A percentile compares a stretch with the other conserved stretches of the same genome.
These are phyloP conservation scores for Gonapodya sp. DNA, from an alignment of 192 early-diverging fungal species.

Conservation along the genomic window DNA sequence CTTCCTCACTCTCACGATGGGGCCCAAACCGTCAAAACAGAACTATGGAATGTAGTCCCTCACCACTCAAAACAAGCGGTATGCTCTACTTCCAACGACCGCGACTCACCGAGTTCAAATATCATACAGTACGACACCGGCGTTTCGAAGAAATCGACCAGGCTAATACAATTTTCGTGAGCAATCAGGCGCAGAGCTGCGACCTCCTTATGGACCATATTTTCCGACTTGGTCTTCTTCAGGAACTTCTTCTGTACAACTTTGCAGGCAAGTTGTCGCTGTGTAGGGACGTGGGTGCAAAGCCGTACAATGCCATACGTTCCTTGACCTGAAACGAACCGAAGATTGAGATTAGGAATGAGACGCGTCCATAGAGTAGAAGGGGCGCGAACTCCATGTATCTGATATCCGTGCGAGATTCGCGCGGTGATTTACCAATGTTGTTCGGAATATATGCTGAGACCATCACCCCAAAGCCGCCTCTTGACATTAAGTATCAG, in stretches of 20 bases:
- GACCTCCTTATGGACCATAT: neutral
- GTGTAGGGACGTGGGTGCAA: neutral
- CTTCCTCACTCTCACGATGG: neutral
- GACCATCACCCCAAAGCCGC: no score
- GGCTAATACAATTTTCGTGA: neutral
- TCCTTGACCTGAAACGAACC: neutral
- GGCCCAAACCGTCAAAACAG: neutral
- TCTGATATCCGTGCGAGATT: no score
- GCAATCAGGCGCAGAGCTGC: neutral
- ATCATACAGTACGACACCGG: neutral
- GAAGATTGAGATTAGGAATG: neutral
- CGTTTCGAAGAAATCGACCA: neutral
- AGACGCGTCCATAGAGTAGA: no score
- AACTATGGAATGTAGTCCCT: neutral
- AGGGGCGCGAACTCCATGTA: no score
- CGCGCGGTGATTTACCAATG: no score
- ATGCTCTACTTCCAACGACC: no score
- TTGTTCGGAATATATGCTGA: no score
- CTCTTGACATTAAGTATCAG: no score
- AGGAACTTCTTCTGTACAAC: slow-evolving; percentile 4
- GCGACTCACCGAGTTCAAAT: slow-evolving; percentile 4
- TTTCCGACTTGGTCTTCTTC: neutral
- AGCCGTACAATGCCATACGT: neutral
- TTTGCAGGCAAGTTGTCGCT: neutral
- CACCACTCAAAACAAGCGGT: no score